Percentiles rank a stretch among this genome's conserved stretches.
These are phyloP conservation scores for Sapria himalayana DNA, from an alignment of 345 rosid species.

Conservation along the genomic window DNA sequence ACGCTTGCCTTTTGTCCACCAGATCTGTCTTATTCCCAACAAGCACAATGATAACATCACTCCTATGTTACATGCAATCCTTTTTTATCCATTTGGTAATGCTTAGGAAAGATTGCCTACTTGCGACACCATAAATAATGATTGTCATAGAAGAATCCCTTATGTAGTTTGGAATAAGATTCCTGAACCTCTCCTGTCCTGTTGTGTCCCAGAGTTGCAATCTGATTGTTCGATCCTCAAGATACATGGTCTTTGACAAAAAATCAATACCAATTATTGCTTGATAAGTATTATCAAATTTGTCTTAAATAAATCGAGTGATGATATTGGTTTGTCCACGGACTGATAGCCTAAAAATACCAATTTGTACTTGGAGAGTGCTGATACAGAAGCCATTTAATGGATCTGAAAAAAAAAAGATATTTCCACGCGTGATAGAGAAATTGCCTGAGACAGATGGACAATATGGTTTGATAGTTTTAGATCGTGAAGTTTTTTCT, in stretches of 20 bases:
- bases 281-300: slow-evolving; percentile 85
- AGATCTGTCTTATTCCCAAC: slow-evolving; percentile 92
- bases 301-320: slow-evolving; percentile 90
- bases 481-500: too few species aligned
- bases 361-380: slow-evolving; percentile 62
- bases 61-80: slow-evolving; percentile 75
- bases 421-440: too few species aligned
- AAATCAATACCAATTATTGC: slow-evolving; percentile 90
- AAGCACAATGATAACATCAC: slow-evolving; percentile 73
- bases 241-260: slow-evolving; percentile 84
- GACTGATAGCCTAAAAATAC: slow-evolving; percentile 80
- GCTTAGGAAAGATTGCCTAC: slow-evolving; percentile 81
- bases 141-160: slow-evolving; percentile 95
- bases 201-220: slow-evolving; percentile 98
- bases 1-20: too few species aligned
- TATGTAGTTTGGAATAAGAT: slow-evolving; percentile 86
- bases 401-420: too few species aligned
- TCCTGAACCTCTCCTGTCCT: slow-evolving; percentile 89
- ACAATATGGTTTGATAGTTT: too few species aligned
- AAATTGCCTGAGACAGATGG: too few species aligned
- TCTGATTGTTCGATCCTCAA: slow-evolving; percentile 83
- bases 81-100: slow-evolving; percentile 88
- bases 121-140: slow-evolving; percentile 77
- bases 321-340: slow-evolving; percentile 77
- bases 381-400: too few species aligned